Base-by-base conservation (phyloP, 1,284 basidiomycete genomes). In the Coriolopsis trogii region DNA sequence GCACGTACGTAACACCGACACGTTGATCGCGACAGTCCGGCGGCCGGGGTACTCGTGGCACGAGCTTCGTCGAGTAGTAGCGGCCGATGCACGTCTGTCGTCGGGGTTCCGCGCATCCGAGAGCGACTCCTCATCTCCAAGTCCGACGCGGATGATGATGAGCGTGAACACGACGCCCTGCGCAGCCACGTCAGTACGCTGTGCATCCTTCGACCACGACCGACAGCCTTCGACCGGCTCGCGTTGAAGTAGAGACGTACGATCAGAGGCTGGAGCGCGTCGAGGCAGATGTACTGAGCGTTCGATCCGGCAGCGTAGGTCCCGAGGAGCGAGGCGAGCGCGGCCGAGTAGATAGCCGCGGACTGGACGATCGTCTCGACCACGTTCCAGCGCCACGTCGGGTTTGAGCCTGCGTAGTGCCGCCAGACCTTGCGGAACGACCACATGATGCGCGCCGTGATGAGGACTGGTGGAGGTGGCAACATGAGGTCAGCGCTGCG, bases 101-200 rank as follows among this genome's bases (percentile, higher is more conserved):
- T 30, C 33, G 15, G 36, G 8, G 18, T 9, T 24, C 15, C 36
- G 42, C 6, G 23, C 15, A 13, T 33, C 42, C 5, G 42, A 44
- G n/a, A n/a, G n/a, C 21, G 42, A 25, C 20, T 34, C 30, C 44
- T 49, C 51, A 33, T 53, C 53, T 8, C 55, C 55, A 16, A 57
- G 51, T 38, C 55, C 55, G 33, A 57, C 55, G n/a, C 55, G 55
- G 45, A 57, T 57, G 48, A 57, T 57, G 36, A 57, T 57, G 21
- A 57, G 51, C n/a, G 55, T 57, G 44, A 57, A 57, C n/a, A 53
- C 51, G 12, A 57, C 41, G 18, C 55, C 55, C 55, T 57, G 21
- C 16, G 3, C 8, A 8, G 15, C 4, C 18, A n/a, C 13, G 26
- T 20, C 15, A 39, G 28, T 13, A 7, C 20, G 18, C 33, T 21